Conservation (phyloP, 352 stramenopile species). For the Globisporangium megalacanthum region DNA sequence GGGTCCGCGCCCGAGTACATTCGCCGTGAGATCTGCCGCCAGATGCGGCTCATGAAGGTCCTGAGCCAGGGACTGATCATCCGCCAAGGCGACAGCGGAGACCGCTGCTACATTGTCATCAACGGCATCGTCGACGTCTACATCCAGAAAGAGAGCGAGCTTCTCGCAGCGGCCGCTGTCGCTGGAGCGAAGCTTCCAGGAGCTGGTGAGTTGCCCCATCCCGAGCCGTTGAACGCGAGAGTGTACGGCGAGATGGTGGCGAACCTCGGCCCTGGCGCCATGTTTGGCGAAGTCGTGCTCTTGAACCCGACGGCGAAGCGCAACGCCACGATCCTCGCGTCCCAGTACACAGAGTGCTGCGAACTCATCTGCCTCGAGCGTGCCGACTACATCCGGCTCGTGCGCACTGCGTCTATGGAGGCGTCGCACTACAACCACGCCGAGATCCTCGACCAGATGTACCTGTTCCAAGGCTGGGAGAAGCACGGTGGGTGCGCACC, state of each 20-base stretch:
- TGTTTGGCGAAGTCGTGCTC: conserved; percentile 75
- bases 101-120: conserved; percentile 77
- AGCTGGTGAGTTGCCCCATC: background rate
- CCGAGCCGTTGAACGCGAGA: conserved; percentile 1
- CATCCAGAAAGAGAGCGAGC: conserved; percentile 47
- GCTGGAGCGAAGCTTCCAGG: background rate
- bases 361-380: conserved; percentile 69
- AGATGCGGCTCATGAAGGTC: conserved; percentile 66
- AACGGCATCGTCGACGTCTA: conserved; percentile 73
- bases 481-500: conserved; percentile 56
- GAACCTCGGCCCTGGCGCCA: conserved; percentile 59
- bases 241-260: conserved; percentile 58
- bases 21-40: conserved; percentile 66
- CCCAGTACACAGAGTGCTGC: conserved; percentile 53
- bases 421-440: conserved; percentile 74
- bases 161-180: conserved; percentile 2
- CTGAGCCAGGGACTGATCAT: conserved; percentile 54
- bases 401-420: conserved; percentile 74
- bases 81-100: conserved; percentile 61
- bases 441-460: conserved; percentile 73
- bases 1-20: conserved; percentile 70
- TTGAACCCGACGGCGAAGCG: conserved; percentile 55
- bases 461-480: conserved; percentile 60
- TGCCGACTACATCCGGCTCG: conserved; percentile 64
- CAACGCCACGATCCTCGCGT: conserved; percentile 69